Evolutionary conservation across 257 asterid genomes (phyloP).

Genomic region (Euphrasia confusa): DNA sequence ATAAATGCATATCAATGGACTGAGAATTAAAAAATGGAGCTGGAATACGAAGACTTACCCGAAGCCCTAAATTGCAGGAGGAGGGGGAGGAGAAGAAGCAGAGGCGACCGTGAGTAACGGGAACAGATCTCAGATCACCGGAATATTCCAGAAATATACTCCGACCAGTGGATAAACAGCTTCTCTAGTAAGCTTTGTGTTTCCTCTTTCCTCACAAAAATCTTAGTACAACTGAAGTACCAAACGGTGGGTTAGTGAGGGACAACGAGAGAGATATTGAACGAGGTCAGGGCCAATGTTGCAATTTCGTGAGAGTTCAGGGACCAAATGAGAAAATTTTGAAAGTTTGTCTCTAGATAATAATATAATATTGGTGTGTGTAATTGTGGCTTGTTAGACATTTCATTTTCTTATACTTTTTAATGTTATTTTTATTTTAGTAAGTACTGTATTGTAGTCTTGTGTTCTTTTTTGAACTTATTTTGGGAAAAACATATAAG

Average conservation of each 20-base stretch:
- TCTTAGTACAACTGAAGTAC: slow-evolving; percentile 13
- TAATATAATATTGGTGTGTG: not conserved
- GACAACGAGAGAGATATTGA: slow-evolving; percentile 27
- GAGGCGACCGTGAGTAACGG: slow-evolving; percentile 24
- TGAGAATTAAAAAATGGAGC: slow-evolving; percentile 23
- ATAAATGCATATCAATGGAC: slow-evolving; percentile 13
- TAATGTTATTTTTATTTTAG: too few relatives aligned
- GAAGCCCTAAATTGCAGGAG: not conserved
- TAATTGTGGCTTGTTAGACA: too few relatives aligned
- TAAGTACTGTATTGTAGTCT: too few relatives aligned
- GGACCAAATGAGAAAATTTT: slow-evolving; percentile 21
- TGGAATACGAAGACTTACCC: slow-evolving; percentile 16
- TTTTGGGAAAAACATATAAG: too few relatives aligned
- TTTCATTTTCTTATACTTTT: too few relatives aligned
- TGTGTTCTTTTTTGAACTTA: too few relatives aligned
- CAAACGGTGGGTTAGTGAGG: slow-evolving; percentile 31
- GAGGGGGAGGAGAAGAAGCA: not conserved
- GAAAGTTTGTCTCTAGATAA: not conserved
- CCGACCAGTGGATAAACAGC: not conserved
- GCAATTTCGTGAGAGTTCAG: slow-evolving; percentile 32
- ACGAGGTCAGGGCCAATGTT: slow-evolving; percentile 29
- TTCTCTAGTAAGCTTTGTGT: not conserved
- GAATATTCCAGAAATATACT: slow-evolving; percentile 17
- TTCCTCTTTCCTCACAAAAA: slow-evolving; percentile 22
- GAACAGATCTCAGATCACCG: slow-evolving; percentile 39